Conservation (phyloP, 2,329 filamentous ascomycete species). For the Pezizomycotina sp. region DNA sequence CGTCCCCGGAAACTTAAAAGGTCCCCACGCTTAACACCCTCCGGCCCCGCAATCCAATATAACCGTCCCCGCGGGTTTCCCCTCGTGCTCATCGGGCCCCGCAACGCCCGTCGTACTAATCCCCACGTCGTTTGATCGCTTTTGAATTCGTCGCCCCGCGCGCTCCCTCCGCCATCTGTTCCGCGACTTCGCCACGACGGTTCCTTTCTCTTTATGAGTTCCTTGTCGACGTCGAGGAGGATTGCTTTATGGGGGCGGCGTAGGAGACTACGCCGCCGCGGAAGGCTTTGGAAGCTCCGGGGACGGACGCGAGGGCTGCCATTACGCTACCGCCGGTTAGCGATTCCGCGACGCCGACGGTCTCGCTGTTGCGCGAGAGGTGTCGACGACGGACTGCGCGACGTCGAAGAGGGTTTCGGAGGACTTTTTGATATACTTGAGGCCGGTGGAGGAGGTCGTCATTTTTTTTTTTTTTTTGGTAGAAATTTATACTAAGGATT, state of each 20-base stretch:
- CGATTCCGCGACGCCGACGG: background rate
- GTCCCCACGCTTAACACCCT: slow-evolving; percentile 18
- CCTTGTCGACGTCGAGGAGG: slow-evolving; percentile 22
- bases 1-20: slow-evolving; percentile 22
- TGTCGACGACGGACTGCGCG: background rate
- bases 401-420: background rate
- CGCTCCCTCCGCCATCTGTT: slow-evolving; percentile 22
- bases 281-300: background rate
- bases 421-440: no score
- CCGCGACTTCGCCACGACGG: slow-evolving; percentile 22
- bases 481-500: no score
- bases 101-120: slow-evolving; percentile 25
- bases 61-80: slow-evolving; percentile 24
- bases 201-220: slow-evolving; percentile 22
- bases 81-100: slow-evolving; percentile 24
- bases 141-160: slow-evolving; percentile 11
- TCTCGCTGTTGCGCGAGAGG: background rate
- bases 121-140: slow-evolving; percentile 21
- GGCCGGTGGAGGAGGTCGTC: no score
- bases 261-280: background rate
- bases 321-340: background rate
- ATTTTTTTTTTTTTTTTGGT: no score
- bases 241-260: slow-evolving; percentile 29
- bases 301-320: background rate
- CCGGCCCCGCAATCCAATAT: slow-evolving; percentile 20